Conservation (phyloP, 73 alveolate genomes). For the Urostyla sp. region DNA sequence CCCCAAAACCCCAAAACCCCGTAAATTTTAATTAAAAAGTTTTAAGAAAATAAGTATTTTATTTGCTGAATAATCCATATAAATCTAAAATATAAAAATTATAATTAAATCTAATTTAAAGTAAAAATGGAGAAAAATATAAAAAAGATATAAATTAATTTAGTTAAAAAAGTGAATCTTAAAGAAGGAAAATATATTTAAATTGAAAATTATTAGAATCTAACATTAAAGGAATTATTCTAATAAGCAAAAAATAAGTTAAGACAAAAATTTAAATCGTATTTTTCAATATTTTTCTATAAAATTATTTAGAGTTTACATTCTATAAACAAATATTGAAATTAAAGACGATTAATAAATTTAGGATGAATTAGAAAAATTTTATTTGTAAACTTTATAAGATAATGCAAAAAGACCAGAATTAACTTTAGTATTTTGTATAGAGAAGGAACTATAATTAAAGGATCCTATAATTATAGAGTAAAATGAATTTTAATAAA, state of each 20-base stretch:
- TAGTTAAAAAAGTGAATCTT: constrained; percentile 16
- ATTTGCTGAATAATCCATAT: no score
- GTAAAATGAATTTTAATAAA: not conserved
- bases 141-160: constrained; percentile 35
- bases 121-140: no score
- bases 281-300: not conserved
- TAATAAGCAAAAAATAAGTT: constrained; percentile 35
- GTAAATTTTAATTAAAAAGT: no score
- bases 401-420: constrained; percentile 10
- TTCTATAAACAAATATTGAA: not conserved
- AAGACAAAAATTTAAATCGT: constrained; percentile 21
- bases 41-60: no score
- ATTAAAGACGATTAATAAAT: not conserved
- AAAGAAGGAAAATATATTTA: constrained; percentile 30
- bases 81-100: no score
- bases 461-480: not conserved
- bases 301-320: not conserved
- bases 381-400: not conserved
- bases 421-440: constrained; percentile 14
- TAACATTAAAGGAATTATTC: not conserved
- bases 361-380: not conserved
- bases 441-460: not conserved
- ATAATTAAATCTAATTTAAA: no score
- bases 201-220: not conserved
- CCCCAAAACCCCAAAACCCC: no score